Percentiles rank a stretch among this genome's conserved stretches.
Conservation (phyloP, 805 yeast genomes). For the Yarrowia alimentaria region DNA sequence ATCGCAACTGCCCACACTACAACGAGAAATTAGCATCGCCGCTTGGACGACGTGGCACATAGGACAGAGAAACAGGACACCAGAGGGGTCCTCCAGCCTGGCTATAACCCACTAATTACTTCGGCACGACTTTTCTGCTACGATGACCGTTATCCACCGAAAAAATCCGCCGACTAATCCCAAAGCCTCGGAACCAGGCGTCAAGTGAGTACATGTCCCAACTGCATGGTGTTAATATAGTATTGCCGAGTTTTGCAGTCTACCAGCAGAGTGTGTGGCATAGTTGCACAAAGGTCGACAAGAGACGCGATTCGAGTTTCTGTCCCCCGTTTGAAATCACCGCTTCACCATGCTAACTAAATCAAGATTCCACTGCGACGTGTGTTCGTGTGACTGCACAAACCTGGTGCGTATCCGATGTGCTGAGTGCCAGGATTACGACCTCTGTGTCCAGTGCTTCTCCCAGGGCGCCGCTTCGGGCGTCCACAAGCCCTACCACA, state of each 20-base stretch:
- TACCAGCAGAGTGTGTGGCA: constrained; percentile 17
- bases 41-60: constrained; percentile 21
- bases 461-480: constrained; percentile 78
- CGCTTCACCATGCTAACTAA: constrained; percentile 28
- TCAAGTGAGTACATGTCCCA: constrained; percentile 37
- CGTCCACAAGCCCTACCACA: constrained; percentile 91
- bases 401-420: constrained; percentile 86
- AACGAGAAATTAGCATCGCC: constrained; percentile 15
- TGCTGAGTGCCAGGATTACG: constrained; percentile 91
- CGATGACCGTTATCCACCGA: constrained; percentile 43
- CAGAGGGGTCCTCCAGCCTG: not conserved
- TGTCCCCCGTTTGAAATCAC: constrained; percentile 5
- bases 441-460: constrained; percentile 97
- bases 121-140: not conserved
- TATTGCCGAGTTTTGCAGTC: constrained; percentile 20
- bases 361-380: constrained; percentile 61
- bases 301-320: constrained; percentile 4
- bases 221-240: constrained; percentile 22
- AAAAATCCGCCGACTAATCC: constrained; percentile 39
- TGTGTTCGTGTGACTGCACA: constrained; percentile 94
- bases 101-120: too few species aligned
- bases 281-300: constrained; percentile 19
- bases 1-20: constrained; percentile 8
- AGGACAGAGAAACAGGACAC: constrained; percentile 11
- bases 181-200: constrained; percentile 42